phyloP scores from a whole-genome alignment of 495 filamentous ascomycete species.

The Rhypophila decipiens region DNA sequence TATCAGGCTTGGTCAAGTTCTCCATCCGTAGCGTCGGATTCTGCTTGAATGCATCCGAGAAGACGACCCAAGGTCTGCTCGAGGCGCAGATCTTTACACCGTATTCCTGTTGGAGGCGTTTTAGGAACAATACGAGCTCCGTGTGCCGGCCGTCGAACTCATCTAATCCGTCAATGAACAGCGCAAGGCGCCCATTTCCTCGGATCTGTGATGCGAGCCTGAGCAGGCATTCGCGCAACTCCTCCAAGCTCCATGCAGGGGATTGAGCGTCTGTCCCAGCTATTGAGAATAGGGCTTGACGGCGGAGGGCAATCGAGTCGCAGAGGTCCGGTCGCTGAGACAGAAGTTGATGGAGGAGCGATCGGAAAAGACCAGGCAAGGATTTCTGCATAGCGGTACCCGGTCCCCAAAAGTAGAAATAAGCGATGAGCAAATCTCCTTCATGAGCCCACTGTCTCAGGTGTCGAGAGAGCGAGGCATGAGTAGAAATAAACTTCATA shows the following conservation, averaged over 20 bases:
- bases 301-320: neutral
- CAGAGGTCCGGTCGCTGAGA: neutral
- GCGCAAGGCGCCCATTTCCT: neutral
- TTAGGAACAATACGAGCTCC: neutral
- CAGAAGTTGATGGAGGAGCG: constrained; percentile 5
- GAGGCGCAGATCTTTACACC: constrained; percentile 6
- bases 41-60: neutral
- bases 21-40: constrained; percentile 1
- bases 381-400: constrained; percentile 2
- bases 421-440: neutral
- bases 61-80: constrained; percentile 9
- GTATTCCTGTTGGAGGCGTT: neutral
- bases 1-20: constrained; percentile 4
- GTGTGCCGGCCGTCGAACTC: constrained; percentile 5
- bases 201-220: neutral
- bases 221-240: neutral
- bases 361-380: constrained; percentile 1
- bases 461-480: neutral
- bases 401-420: constrained; percentile 6
- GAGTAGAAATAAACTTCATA: constrained; percentile 4
- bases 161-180: constrained; percentile 9
- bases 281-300: neutral
- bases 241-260: neutral
- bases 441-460: constrained; percentile 3
- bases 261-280: neutral